Conservation (phyloP, 345 rosid genomes). For the Dimocarpus longan region DNA sequence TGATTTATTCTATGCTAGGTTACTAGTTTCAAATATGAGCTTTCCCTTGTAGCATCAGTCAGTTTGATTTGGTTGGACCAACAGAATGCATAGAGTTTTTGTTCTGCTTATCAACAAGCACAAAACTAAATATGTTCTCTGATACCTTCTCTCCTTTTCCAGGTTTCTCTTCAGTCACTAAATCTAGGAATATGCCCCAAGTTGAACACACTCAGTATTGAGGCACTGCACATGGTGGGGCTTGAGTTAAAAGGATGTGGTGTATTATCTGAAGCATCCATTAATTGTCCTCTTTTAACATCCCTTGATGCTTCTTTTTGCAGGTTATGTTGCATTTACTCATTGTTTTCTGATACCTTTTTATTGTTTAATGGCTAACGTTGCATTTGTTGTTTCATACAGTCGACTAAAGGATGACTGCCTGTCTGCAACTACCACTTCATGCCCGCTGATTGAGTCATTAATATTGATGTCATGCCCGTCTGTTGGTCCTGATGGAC, state of each 20-base stretch:
- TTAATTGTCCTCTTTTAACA: conserved; percentile 75
- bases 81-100: not conserved
- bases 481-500: conserved; percentile 80
- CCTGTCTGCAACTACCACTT: conserved; percentile 75
- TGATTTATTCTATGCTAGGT: not conserved
- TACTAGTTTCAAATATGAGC: not conserved
- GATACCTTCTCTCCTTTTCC: conserved; percentile 3
- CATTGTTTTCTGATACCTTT: conserved; percentile 17
- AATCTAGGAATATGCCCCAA: conserved; percentile 97
- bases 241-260: conserved; percentile 99
- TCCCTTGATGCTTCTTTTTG: conserved; percentile 98
- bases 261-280: conserved; percentile 76
- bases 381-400: conserved; percentile 27
- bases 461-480: conserved; percentile 93
- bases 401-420: conserved; percentile 92
- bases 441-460: conserved; percentile 83
- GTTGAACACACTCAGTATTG: conserved; percentile 65
- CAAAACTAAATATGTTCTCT: not conserved
- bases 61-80: not conserved
- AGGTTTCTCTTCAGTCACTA: conserved; percentile 89
- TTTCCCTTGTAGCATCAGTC: not conserved
- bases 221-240: conserved; percentile 78
- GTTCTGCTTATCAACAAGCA: not conserved
- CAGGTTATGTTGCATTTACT: conserved; percentile 47
- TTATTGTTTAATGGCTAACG: conserved; percentile 17